phyloP scores from a whole-genome alignment of 2,329 filamentous ascomycete genomes.

The Alternaria burnsii region DNA sequence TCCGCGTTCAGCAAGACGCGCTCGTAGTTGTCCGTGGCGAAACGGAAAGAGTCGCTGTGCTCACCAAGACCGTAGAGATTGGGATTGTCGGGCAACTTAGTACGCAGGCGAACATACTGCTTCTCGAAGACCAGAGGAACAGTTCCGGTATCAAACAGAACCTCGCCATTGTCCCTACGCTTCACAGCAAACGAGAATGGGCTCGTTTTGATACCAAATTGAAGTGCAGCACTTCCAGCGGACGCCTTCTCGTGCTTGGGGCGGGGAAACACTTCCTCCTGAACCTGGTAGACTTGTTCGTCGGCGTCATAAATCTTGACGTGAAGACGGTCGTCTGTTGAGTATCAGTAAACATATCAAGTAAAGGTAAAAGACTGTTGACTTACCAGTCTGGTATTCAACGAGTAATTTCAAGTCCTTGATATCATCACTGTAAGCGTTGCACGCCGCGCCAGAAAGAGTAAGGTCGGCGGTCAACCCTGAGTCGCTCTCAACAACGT shows the following conservation, averaged over 20 bases:
- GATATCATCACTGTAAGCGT: conserved; percentile 67
- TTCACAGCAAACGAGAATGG: conserved; percentile 75
- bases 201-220: conserved; percentile 62
- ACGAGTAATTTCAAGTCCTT: conserved; percentile 65
- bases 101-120: conserved; percentile 78
- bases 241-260: conserved; percentile 55
- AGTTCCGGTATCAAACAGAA: conserved; percentile 75
- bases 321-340: conserved; percentile 71
- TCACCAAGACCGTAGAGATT: conserved; percentile 83
- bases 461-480: conserved; percentile 74
- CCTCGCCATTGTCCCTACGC: conserved; percentile 64
- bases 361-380: not conserved
- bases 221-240: conserved; percentile 56
- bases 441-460: conserved; percentile 72
- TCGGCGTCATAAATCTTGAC: conserved; percentile 76
- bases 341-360: conserved; percentile 17
- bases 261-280: conserved; percentile 71
- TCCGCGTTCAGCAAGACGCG: conserved; percentile 76
- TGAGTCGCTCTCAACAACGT: conserved; percentile 61
- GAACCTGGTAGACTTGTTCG: conserved; percentile 78
- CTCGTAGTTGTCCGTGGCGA: conserved; percentile 73
- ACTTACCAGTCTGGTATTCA: conserved; percentile 67
- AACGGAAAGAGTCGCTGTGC: conserved; percentile 74
- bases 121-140: conserved; percentile 76
- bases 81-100: conserved; percentile 71